phyloP scores from a whole-genome alignment of 208 protist species.

The Leishmania tropica region DNA sequence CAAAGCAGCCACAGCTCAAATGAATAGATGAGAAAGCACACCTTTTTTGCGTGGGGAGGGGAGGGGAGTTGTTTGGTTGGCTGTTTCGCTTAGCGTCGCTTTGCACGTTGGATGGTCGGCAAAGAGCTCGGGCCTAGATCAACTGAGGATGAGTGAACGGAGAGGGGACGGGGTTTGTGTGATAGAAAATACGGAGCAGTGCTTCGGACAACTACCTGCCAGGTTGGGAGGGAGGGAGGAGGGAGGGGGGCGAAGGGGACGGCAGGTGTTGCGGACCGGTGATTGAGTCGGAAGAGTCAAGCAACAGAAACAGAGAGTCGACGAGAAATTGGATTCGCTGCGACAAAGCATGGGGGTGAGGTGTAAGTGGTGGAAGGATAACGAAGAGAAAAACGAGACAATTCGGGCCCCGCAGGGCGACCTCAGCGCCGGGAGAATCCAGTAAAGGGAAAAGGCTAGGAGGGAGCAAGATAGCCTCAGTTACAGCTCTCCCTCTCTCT shows the following conservation, averaged over 20 bases:
- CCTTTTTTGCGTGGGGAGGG: not conserved
- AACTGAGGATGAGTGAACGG: not conserved
- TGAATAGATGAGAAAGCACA: not conserved
- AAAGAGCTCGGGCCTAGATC: not conserved
- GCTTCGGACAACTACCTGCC: not conserved
- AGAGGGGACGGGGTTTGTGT: not conserved
- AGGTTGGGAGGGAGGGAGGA: not conserved
- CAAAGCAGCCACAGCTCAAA: not conserved
- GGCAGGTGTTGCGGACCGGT: not conserved
- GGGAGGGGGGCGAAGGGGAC: not conserved
- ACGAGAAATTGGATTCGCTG: not conserved
- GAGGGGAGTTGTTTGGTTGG: not conserved
- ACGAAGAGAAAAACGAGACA: not conserved
- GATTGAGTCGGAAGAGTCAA: not conserved
- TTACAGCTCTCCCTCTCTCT: not conserved
- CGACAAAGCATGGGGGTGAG: not conserved
- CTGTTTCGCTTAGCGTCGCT: not conserved
- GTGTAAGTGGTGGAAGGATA: not conserved
- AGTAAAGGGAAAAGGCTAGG: not conserved
- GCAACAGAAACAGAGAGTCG: not conserved
- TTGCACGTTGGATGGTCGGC: not conserved
- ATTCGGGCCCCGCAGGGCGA: not conserved
- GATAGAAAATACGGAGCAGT: not conserved
- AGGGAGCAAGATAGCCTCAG: constrained; percentile 1
- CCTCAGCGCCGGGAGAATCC: not conserved